Conservation (phyloP, 345 rosid species). For the Rhodamnia argentea region DNA sequence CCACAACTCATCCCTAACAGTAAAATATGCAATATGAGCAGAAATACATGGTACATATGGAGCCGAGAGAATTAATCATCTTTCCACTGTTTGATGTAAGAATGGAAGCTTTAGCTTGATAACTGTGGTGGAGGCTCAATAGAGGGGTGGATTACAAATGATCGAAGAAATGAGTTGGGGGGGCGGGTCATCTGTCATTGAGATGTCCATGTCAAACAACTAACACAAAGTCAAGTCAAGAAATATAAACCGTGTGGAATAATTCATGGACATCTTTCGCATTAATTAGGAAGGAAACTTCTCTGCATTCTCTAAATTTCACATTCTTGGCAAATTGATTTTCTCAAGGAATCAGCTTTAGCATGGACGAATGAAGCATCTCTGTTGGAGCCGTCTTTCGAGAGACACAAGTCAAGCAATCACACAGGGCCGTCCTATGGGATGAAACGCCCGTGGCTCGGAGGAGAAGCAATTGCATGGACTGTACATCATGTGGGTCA, state of each 20-base stretch:
- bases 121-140: background rate
- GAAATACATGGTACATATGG: background rate
- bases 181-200: background rate
- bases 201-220: background rate
- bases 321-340: background rate
- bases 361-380: too few species aligned
- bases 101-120: background rate
- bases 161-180: background rate
- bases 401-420: too few species aligned
- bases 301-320: background rate
- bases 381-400: too few species aligned
- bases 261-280: background rate
- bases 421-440: background rate
- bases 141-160: background rate
- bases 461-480: background rate
- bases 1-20: fast-evolving
- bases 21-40: background rate
- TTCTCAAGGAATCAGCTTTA: too few species aligned
- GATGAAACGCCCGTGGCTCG: background rate
- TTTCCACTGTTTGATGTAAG: background rate
- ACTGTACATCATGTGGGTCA: background rate
- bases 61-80: background rate
- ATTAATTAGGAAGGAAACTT: background rate
- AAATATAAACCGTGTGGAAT: background rate
- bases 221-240: background rate